Evolutionary conservation across 1,284 basidiomycete species (phyloP), one percentile per base, ranked within the genome.

Genomic region (Cronartium quercuum): DNA sequence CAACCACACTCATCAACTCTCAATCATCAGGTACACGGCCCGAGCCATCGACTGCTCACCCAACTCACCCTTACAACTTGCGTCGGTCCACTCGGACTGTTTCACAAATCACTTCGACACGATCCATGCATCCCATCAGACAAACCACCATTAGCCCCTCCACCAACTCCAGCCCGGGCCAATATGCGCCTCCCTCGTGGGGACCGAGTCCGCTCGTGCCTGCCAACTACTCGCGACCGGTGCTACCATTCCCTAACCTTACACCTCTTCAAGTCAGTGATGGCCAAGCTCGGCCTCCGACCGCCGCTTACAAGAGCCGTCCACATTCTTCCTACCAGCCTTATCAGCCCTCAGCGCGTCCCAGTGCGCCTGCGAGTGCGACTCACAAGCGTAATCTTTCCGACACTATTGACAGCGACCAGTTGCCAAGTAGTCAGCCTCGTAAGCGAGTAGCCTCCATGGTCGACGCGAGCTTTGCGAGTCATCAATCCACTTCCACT

Each of bases 51-150:
- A 21, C 13, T 18, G 29, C 42, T 55, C 66, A 62, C 38, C 61
- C 58, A 21, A 62, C 40, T 18, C 60, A 70, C 64, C 61, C 68
- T 37, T 70, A 63, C 42, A 70, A 70, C 29, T 37, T 70, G 13
- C 60, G 68, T 35, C 68, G 68, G 12, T 70, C 68, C 4, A 44
- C 68, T 12, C 40, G 68, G 42, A 58, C 15, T 51, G 47, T 3
- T 51, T 51, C 47, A 51, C 47, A 51, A 51, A 51, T 51, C 47
- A 13, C 47, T 51, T 51, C 47, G 21, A 51, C 47, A 3, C 47
- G 47, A 3, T 51, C 47, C 5, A 51, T 51, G 47, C 47, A 51
- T 51, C 12, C 47, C 15, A 13, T 51, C 47, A 51, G 21, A 51
- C 47, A 51, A 21, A 18, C 47, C 5, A 51, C 15, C 21, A 51